Conservation (phyloP, 257 asterid species). For the Henckelia pumila region DNA sequence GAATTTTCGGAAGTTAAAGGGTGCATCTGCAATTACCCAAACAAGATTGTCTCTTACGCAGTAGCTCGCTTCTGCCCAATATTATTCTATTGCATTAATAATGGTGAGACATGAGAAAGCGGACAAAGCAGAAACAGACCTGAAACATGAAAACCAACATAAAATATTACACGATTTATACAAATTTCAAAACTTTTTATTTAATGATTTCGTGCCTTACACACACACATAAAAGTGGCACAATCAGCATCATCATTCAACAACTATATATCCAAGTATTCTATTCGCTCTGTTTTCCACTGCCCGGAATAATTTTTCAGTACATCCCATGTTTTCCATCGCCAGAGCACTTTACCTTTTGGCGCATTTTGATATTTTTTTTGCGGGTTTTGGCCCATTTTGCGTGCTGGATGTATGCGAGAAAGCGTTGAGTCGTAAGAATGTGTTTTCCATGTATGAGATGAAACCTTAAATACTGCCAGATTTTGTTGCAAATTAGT, state of each 20-base stretch:
- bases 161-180: not conserved
- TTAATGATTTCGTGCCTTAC: constrained; percentile 31
- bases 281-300: constrained; percentile 29
- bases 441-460: constrained; percentile 25
- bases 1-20: too few species aligned
- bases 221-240: constrained; percentile 39
- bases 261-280: constrained; percentile 13
- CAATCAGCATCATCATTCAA: constrained; percentile 53
- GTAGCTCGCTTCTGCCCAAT: constrained; percentile 13
- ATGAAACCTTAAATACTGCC: constrained; percentile 28
- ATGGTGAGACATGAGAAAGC: constrained; percentile 38
- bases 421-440: constrained; percentile 32
- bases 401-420: constrained; percentile 28
- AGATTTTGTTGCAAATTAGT: constrained; percentile 16
- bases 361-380: constrained; percentile 10
- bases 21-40: not conserved
- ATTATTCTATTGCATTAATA: constrained; percentile 19
- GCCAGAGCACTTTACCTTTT: constrained; percentile 34
- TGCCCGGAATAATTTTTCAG: constrained; percentile 19
- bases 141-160: constrained; percentile 37
- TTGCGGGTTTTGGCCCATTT: constrained; percentile 33
- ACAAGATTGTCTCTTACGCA: not conserved
- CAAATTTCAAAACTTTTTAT: constrained; percentile 21
- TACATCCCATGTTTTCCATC: constrained; percentile 33
- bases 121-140: constrained; percentile 33